Evolutionary conservation across 208 protist genomes (phyloP), one percentile per base, ranked within the genome.

Genomic region (Wallacemonas collosoma): DNA sequence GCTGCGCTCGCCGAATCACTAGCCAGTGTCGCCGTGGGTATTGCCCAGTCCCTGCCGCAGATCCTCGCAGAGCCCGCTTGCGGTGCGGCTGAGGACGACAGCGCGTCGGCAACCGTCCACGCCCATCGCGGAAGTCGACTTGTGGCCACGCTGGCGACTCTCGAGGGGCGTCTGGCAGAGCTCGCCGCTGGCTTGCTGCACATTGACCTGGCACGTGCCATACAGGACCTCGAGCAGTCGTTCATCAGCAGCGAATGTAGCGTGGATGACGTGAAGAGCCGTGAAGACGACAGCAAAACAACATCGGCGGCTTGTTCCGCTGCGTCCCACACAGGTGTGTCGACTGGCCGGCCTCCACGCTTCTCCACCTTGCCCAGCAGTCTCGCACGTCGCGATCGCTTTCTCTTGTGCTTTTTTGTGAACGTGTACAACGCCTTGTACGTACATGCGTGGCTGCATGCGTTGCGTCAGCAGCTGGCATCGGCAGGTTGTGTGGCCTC

Each of bases 401-500:
- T 43, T 41, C 39, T 61, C 3, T 12, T 68, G 45, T 35, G 44
- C 48, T 89, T 72, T 44, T 65, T 75, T 43, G 70, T 84, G 4
- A 95, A 95, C 62, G 50, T 91, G 1, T 95, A 83, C 74, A 95
- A 95, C 71, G 77, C 79, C 43, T 67, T 89, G 17, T 95, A 91
- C 66, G 81, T 91, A 26, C 85, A 86, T 65, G 84, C 89, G 8
- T 94, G 89, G 86, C 60, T 92, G 55, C 65, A 54, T 2, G 71
- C 73, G 7, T 4, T 74, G 35, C 9, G 26, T 61, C n/a, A 45
- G 45, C 36, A 58, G 5, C 38, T 45, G 40, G 1, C 14, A 6
- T 44, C 67, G 2, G 68, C 39, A 35, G 17, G 64, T 26, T 2
- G 7, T 7, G 2, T 2, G 26, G 12, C 60, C 17, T 47, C 48